Base-by-base conservation (phyloP, 164 flowering plant genomes). In the Dillenia suffruticosa region DNA sequence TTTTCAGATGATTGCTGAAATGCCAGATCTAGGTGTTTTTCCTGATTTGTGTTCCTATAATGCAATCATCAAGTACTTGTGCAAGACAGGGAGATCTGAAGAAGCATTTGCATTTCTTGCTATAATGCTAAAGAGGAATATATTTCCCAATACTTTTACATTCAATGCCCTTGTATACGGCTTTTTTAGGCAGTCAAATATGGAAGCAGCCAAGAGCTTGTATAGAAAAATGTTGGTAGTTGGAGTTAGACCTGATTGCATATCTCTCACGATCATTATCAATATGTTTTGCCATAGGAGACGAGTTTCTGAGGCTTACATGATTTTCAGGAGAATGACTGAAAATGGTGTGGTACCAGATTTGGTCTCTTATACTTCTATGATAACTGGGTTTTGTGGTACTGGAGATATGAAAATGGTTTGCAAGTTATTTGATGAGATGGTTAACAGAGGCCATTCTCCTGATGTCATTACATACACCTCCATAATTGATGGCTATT, bases 401-500 rank as follows among this genome's bases (percentile, higher is more conserved):
- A 61, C 19, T 50, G 67, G 76, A 51, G 62, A 77, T 24, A 73
- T 82, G 81, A 71, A 60, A 54, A 72, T 49, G 64, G 87, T 90
- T 43, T 63, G 44, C 68, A 60, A 44, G 12, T 63, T 83, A 43
- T 77, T 60, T 46, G 49, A 46, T 10, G 70, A 73, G 55, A 87
- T 87, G 93, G 11, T 51, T 19, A 26, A 46, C 17, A 70, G 24
- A 47, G 80, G 73, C 6, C 46, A 60, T 44, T 55, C 26, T 26
- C 87, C 87, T 51, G 77, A 67, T 65, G 78, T 79, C 56, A 69
- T 77, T 54, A 80, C 85, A 54, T 85, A 76, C 68, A 82, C 82
- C 17, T 81, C 82, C 62, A 60, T 87, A 19, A 68, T 87, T 65
- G 76, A 73, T 63, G 87, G 85, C 22, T 83, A 45, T 62, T 83